Base-by-base conservation (phyloP, 495 filamentous ascomycete genomes). In the Cenococcum geophilum region DNA sequence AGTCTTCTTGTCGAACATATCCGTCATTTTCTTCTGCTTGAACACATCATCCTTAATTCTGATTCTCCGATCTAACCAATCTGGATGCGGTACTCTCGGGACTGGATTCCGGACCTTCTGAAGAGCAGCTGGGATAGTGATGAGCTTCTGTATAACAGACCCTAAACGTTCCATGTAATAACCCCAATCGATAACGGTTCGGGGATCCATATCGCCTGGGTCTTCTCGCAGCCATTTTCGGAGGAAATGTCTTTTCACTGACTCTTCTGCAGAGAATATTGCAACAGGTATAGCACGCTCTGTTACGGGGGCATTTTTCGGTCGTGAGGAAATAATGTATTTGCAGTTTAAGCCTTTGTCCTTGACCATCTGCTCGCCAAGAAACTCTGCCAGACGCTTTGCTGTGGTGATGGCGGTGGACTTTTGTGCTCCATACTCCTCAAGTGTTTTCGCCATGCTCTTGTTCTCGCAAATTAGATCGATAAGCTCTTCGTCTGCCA, bases 341-440 rank as follows among this genome's bases (percentile, higher is more conserved):
- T 97, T 97, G 85, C 93, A 99, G 74, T 97, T 97, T 65, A 99
- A 75, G 16, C 93, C 93, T 73, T 97, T 97, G 73, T 99, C 93
- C 68, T 99, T 99, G 65, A 96, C 82, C 93, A 99, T 99, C 70
- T 96, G 92, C 72, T 96, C 91, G 14, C 93, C 93, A 52, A 99
- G 73, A 71, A 99, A 99, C 68, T 97, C 95, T 27, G 93, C 93
- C 18, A 99, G 75, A 50, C 93, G 89, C 68, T 86, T 91, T n/a
- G 93, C 93, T 0, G 93, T 99, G 0, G 93, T 99, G 72, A 99
- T 99, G 1, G 93, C 95, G 6, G 93, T 97, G 0, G 92, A 96
- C 72, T 99, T 99, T 66, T 97, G 93, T 5, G 77, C 77, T 27
- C 92, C 93, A 70, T 99, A 99, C 72, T 99, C 93, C 62, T 93